Conservation (phyloP, 306 rosid species). For the Quercus agrifolia region DNA sequence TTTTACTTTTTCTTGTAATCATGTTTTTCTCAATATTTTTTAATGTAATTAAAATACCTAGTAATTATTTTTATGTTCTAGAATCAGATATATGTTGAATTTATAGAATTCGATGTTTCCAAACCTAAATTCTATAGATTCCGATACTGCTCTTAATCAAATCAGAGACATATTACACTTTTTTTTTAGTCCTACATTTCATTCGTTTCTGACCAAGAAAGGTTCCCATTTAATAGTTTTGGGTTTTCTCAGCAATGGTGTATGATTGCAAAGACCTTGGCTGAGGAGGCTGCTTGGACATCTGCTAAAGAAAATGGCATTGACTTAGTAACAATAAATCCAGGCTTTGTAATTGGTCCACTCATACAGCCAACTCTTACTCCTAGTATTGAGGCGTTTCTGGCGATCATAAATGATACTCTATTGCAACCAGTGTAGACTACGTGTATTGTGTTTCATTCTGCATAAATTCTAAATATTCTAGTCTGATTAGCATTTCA, state of each 20-base stretch:
- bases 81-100: not conserved
- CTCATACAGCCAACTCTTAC: slow-evolving; percentile 20
- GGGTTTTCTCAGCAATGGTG: slow-evolving; percentile 12
- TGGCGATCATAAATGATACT: not conserved
- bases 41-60: no score
- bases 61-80: not conserved
- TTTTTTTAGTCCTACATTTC: not conserved
- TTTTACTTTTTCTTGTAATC: no score
- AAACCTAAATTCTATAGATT: not conserved
- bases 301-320: slow-evolving; percentile 20
- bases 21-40: no score
- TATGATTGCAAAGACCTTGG: slow-evolving; percentile 22
- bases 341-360: slow-evolving; percentile 14
- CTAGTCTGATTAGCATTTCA: not conserved
- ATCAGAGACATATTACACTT: not conserved
- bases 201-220: not conserved
- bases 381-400: not conserved
- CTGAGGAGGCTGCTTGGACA: slow-evolving; percentile 37
- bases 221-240: not conserved
- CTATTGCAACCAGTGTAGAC: not conserved
- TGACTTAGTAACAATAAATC: slow-evolving; percentile 23
- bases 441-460: not conserved
- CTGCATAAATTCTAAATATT: not conserved
- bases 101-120: not conserved
- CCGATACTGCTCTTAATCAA: not conserved